Evolutionary conservation across 176 grass and related monocot genomes (phyloP), one percentile per base, ranked within the genome.

Genomic region (Stipa capillata): DNA sequence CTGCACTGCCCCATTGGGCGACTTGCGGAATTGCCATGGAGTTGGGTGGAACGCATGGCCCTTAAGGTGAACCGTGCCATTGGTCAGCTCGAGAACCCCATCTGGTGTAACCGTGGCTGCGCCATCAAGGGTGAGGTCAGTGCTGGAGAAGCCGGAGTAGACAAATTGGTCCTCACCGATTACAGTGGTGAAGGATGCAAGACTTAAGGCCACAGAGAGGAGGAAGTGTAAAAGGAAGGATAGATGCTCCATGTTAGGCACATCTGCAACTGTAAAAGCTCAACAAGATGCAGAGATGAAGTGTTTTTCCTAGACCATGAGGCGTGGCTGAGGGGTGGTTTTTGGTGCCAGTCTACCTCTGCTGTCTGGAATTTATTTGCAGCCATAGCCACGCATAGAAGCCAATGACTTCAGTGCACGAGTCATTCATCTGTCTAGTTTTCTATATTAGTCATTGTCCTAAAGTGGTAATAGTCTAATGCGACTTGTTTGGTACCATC

Each of bases 51-150:
- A 80, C 24, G 67, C 76, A 6, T 86, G 84, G 76, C 76, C 84
- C 21, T 73, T 79, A 5, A 47, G 65, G 10, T 73, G 32, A 17
- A 13, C 14, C 0, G 76, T 27, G 34, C 59, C 69, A 20, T 86
- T 74, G 36, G 76, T 86, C 4, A 80, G 34, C 28, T 72, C 49
- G 15, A 86, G 67, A n/a, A 86, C 67, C 8, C 84, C 84, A 20
- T 6, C 37, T 14, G 55, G 13, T 8, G 55, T 79, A 44, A 79
- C 29, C 13, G 67, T 39, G 1, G 76, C 57, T 8, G 70, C 23
- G 69, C 84, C 84, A 7, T 86, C 84, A 1, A 80, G 57, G 21
- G 68, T 86, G 68, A 86, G 84, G 57, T 80, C 79, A 45, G 76
- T 48, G 27, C 75, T 77, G 20, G 66, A 6, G 76, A 85, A 85